Evolutionary conservation across 2,329 filamentous ascomycete species (phyloP).

Genomic region (Trichoderma brevicompactum): DNA sequence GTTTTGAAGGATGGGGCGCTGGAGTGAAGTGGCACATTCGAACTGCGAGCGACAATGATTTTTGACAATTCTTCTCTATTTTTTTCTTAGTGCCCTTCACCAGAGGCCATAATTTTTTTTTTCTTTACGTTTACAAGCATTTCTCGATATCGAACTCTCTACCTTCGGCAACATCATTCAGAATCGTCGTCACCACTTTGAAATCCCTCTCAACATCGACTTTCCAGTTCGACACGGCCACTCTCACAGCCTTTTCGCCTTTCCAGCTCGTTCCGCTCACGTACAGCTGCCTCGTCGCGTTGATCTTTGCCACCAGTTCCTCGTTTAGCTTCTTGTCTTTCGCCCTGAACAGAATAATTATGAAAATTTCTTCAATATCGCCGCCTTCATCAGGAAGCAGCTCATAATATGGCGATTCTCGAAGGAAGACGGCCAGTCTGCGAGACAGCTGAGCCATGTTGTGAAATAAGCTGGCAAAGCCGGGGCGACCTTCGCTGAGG

Average conservation of each 20-base stretch:
- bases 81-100: not conserved
- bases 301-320: constrained; percentile 72
- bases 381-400: constrained; percentile 60
- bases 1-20: not conserved
- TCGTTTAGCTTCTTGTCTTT: constrained; percentile 65
- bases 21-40: not conserved
- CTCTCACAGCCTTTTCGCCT: constrained; percentile 72
- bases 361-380: constrained; percentile 58
- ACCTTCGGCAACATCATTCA: constrained; percentile 55
- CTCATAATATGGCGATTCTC: constrained; percentile 65
- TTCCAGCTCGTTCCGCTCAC: constrained; percentile 82
- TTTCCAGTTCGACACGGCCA: constrained; percentile 86
- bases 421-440: constrained; percentile 66
- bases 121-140: not conserved
- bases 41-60: constrained; percentile 7
- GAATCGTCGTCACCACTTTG: constrained; percentile 64
- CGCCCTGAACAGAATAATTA: constrained; percentile 77
- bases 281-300: constrained; percentile 74
- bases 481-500: constrained; percentile 70
- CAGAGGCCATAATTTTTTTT: not conserved
- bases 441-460: constrained; percentile 75
- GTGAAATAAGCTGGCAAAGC: constrained; percentile 70
- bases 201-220: constrained; percentile 71
- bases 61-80: not conserved
- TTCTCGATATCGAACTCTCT: constrained; percentile 37